These are phyloP conservation scores for Amylocystis lapponica DNA, from an alignment of 768 basidiomycete genomes.

Conservation along the genomic window DNA sequence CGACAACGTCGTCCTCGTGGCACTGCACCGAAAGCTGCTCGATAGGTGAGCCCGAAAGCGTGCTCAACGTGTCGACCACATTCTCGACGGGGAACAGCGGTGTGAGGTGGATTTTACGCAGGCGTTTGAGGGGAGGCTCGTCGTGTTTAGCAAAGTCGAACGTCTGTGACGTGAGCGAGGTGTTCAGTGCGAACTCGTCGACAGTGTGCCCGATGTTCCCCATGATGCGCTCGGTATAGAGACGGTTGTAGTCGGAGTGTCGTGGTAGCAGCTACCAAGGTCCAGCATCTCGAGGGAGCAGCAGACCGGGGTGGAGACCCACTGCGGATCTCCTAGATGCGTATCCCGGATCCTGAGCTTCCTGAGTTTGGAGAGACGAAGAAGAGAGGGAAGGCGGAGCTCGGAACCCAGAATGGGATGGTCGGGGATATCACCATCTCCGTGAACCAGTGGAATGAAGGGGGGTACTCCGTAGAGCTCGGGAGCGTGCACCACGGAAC, in stretches of 20 bases:
- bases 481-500: conserved; percentile 60
- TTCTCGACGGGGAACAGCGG: conserved; percentile 58
- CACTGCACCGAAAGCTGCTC: conserved; percentile 53
- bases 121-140: conserved; percentile 43
- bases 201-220: conserved; percentile 50
- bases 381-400: conserved; percentile 59
- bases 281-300: conserved; percentile 54
- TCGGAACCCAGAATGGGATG: conserved; percentile 47
- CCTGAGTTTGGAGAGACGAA: conserved; percentile 55
- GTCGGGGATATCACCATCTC: conserved; percentile 54
- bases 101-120: conserved; percentile 53
- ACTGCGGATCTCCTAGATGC: conserved; percentile 58
- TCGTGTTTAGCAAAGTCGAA: conserved; percentile 29
- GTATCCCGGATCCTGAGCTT: conserved; percentile 64
- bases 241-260: conserved; percentile 44
- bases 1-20: conserved; percentile 59
- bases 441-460: conserved; percentile 53
- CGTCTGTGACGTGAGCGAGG: conserved; percentile 35
- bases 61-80: conserved; percentile 53
- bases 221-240: conserved; percentile 57
- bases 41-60: conserved; percentile 54
- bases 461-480: conserved; percentile 50
- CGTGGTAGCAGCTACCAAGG: conserved; percentile 48
- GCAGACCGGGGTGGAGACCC: conserved; percentile 45
- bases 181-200: conserved; percentile 46